phyloP scores from a whole-genome alignment of 208 protist genomes.

The Acanthamoeba castellanii region DNA sequence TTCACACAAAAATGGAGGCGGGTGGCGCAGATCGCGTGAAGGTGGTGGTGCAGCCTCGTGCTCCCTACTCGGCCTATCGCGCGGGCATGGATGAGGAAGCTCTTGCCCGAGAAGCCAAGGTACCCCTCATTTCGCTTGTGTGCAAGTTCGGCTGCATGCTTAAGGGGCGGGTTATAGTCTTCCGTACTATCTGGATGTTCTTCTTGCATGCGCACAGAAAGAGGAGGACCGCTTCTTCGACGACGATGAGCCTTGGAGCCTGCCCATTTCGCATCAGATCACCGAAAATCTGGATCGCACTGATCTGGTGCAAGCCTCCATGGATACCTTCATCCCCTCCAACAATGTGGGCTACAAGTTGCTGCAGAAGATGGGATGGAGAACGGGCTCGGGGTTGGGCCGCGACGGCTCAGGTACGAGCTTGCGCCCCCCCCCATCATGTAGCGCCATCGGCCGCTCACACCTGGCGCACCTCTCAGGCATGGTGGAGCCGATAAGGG shows the following conservation, averaged over 20 bases:
- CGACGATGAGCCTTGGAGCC: slow-evolving; percentile 22
- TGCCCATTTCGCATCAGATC: slow-evolving; percentile 37
- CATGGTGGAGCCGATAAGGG: slow-evolving; percentile 1
- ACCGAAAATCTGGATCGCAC: slow-evolving; percentile 21
- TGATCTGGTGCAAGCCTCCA: neutral
- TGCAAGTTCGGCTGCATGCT: no score
- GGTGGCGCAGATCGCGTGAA: no score
- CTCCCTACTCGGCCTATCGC: no score
- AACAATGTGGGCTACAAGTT: slow-evolving; percentile 74
- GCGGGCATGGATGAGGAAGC: no score
- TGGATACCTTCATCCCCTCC: slow-evolving; percentile 24
- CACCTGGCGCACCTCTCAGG: neutral
- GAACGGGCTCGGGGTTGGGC: slow-evolving; percentile 44
- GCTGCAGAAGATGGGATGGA: slow-evolving; percentile 78
- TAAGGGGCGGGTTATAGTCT: no score
- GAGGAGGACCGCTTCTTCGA: slow-evolving; percentile 12
- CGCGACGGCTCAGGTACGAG: slow-evolving; percentile 38
- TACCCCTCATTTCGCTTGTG: no score
- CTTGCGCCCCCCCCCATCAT: neutral
- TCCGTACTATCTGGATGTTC: no score
- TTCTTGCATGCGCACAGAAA: neutral
- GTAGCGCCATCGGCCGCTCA: neutral
- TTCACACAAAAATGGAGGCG: no score
- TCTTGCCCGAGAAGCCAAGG: no score
- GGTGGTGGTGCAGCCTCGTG: no score